Conservation (phyloP, 1,284 basidiomycete genomes). For the Tilletiopsis washingtonensis region DNA sequence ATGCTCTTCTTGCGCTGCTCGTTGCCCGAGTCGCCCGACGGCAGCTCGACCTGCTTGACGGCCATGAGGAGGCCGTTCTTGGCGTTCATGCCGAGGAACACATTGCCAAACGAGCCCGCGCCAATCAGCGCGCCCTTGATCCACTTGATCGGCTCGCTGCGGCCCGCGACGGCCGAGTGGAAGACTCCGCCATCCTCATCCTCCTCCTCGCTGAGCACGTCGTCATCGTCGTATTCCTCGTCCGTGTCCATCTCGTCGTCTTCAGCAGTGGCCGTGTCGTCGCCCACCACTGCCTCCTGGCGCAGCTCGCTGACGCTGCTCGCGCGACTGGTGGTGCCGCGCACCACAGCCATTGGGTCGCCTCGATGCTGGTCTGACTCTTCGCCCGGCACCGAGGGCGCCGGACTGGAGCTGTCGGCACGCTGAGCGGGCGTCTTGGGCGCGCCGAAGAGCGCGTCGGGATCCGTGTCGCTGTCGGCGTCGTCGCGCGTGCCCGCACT, state of each 20-base stretch:
- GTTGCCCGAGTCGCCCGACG: slow-evolving; percentile 73
- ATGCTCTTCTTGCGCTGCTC: slow-evolving; percentile 90
- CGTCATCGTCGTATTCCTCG: slow-evolving; percentile 31
- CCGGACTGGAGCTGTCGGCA: slow-evolving; percentile 24
- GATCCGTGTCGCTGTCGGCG: slow-evolving; percentile 45
- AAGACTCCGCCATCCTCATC: slow-evolving; percentile 23
- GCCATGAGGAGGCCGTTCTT: slow-evolving; percentile 91
- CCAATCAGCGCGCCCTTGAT: slow-evolving; percentile 98
- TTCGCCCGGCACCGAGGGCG: slow-evolving; percentile 20
- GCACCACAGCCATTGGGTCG: slow-evolving; percentile 22
- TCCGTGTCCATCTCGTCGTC: slow-evolving; percentile 17
- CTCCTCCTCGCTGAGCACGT: slow-evolving; percentile 30
- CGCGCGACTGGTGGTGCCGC: slow-evolving; percentile 18
- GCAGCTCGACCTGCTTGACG: slow-evolving; percentile 96
- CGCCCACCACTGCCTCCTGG: slow-evolving; percentile 48
- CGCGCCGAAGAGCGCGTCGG: slow-evolving; percentile 28
- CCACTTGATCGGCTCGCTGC: slow-evolving; percentile 79
- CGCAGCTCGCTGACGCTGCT: slow-evolving; percentile 18
- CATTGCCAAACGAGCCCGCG: slow-evolving; percentile 57
- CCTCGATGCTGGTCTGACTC: slow-evolving; percentile 28
- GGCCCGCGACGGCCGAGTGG: slow-evolving; percentile 11
- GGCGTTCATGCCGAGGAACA: slow-evolving; percentile 88
- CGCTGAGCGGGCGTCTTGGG: slow-evolving; percentile 6
- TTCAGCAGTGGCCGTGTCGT: slow-evolving; percentile 34
- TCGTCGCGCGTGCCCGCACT: slow-evolving; percentile 49